Conservation (phyloP, 768 basidiomycete species). For the Pleurotus tuber-regium region DNA sequence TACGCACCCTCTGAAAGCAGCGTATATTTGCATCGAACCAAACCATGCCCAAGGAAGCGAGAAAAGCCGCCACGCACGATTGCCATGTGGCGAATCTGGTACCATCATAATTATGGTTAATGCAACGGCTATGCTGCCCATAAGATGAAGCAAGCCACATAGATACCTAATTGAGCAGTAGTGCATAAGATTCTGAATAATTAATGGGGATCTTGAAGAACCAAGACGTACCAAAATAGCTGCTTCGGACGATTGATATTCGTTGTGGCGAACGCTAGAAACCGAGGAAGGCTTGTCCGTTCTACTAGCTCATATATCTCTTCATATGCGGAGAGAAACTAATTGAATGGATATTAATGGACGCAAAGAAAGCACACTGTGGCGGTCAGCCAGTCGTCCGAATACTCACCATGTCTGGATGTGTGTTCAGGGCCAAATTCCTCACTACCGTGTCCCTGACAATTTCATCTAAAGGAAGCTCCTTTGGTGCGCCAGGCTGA, state of each 20-base stretch:
- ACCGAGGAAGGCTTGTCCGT: conserved; percentile 26
- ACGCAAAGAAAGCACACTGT: not conserved
- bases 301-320: conserved; percentile 30
- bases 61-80: conserved; percentile 31
- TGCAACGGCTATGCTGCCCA: conserved; percentile 25
- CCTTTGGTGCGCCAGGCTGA: conserved; percentile 25
- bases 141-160: conserved; percentile 23
- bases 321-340: conserved; percentile 35
- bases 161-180: conserved; percentile 23
- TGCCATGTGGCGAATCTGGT: conserved; percentile 19
- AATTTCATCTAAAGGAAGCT: conserved; percentile 23
- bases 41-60: conserved; percentile 25
- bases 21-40: conserved; percentile 30
- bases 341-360: conserved; percentile 20
- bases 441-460: conserved; percentile 26
- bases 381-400: not conserved
- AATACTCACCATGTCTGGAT: conserved; percentile 34
- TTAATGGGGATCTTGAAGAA: not conserved
- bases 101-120: conserved; percentile 25
- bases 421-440: conserved; percentile 26
- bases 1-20: conserved; percentile 30
- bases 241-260: conserved; percentile 36
- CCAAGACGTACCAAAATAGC: conserved; percentile 27
- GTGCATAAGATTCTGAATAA: not conserved
- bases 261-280: conserved; percentile 27